Base-by-base conservation (phyloP, 2,329 filamentous ascomycete genomes). In the Aspergillus intermedius region DNA sequence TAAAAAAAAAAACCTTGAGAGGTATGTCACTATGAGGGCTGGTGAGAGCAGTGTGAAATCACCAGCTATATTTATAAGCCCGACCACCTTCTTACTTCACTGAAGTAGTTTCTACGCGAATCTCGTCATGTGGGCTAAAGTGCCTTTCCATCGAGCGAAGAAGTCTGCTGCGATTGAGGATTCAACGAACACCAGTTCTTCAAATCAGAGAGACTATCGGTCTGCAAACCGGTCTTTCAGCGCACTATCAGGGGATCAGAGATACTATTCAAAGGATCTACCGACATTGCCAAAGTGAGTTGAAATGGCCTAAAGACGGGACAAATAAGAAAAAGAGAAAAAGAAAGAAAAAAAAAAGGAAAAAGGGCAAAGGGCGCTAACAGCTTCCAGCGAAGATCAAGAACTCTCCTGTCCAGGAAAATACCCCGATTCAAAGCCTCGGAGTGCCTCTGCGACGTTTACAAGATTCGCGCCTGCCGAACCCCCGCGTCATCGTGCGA, bases 41-140 rank as follows among this genome's bases (percentile, higher is more conserved):
- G 37, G 37, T 40, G 37, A 40, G 37, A 19, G 19, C 17, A 19
- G 34, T 13, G 34, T 35, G 34, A 17, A 17, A 17, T 35, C 34
- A 35, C 34, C 34, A 35, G 34, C 25, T 12, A 30, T 35, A 35
- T 8, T n/a, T 35, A 35, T 35, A 35, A 35, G 34, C 7, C n/a
- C 15, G 34, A 35, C 15, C 34, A n/a, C 9, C 19, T 7, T 42
- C 23, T 43, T 13, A 15, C 13, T 19, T 19, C 15, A 8, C 37
- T 19, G 37, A 15, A 12, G 12, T 9, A 15, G n/a, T 30, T 6
- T 12, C 23, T 34, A 44, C n/a, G 7, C 23, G 12, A 22, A 30
- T 25, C 17, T 45, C 60, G 68, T 51, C n/a, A 79, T 81, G 78
- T 81, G 77, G 77, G 77, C 78, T 62, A 75, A 76, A 59, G 63